These are phyloP conservation scores for Claviceps sorghi DNA, from an alignment of 2,329 filamentous ascomycete genomes.

Conservation along the genomic window DNA sequence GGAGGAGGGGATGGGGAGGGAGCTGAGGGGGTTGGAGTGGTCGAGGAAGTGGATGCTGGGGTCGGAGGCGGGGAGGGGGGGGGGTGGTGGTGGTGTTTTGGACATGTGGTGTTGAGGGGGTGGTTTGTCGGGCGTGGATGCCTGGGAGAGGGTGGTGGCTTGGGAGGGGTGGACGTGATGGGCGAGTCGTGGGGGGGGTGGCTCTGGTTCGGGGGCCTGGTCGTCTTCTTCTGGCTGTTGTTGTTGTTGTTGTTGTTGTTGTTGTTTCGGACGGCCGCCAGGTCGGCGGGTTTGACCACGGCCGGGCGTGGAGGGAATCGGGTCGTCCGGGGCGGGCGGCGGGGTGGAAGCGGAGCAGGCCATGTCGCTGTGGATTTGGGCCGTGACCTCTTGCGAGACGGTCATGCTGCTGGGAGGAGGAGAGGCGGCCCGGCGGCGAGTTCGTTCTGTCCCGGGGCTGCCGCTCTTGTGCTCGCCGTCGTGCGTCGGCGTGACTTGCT, in stretches of 20 bases:
- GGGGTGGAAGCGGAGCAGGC: constrained; percentile 22
- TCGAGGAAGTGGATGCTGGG: constrained; percentile 10
- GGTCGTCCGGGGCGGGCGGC: constrained; percentile 12
- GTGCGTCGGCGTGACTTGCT: neutral
- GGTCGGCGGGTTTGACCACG: constrained; percentile 5
- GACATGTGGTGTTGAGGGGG: constrained; percentile 2
- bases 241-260: constrained; percentile 1
- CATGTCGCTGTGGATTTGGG: constrained; percentile 34
- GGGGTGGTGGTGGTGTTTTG: neutral
- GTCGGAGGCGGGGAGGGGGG: constrained; percentile 5
- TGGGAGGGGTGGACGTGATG: constrained; percentile 17
- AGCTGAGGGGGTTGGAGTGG: constrained; percentile 9
- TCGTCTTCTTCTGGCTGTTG: neutral
- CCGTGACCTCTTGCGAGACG: constrained; percentile 36
- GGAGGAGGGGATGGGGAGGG: constrained; percentile 7
- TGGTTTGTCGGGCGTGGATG: constrained; percentile 18
- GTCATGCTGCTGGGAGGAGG: constrained; percentile 15
- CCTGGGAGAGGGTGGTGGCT: constrained; percentile 23
- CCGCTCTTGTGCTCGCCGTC: no score
- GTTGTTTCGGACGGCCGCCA: neutral
- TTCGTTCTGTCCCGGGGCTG: neutral
- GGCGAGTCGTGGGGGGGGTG: constrained; percentile 4
- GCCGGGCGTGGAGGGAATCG: constrained; percentile 20
- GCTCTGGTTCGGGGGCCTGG: no score
- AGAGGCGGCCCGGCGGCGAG: neutral